phyloP scores from a whole-genome alignment of 2,329 filamentous ascomycete genomes.

The Alternaria metachromatica region DNA sequence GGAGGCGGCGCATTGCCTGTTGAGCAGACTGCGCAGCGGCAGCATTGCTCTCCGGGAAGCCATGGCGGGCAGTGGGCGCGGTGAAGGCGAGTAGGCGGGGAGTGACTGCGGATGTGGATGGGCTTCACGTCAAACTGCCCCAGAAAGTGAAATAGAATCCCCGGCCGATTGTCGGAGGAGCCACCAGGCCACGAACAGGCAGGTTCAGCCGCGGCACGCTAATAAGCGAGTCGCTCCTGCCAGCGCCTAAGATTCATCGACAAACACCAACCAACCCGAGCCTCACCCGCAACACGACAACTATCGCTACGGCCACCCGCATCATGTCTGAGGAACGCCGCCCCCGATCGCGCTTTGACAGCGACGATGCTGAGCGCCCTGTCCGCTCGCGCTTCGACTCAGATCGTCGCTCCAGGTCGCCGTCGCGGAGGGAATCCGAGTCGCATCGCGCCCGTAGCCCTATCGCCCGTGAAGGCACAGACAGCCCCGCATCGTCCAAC shows the following conservation, averaged over 20 bases:
- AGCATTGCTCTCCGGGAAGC: constrained; percentile 52
- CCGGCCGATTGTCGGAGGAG: constrained; percentile 15
- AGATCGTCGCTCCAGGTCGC: constrained; percentile 71
- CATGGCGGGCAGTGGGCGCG: constrained; percentile 41
- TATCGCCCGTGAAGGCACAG: constrained; percentile 58
- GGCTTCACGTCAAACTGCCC: constrained; percentile 3
- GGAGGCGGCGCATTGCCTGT: constrained; percentile 34
- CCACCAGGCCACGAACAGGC: background rate
- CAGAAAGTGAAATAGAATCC: constrained; percentile 15
- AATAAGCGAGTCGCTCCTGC: constrained; percentile 9
- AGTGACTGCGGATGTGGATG: background rate
- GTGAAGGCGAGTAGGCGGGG: constrained; percentile 30
- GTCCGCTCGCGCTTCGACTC: constrained; percentile 76
- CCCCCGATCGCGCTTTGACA: constrained; percentile 94
- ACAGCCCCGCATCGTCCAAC: constrained; percentile 55
- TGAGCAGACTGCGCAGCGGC: constrained; percentile 45
- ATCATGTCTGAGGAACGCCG: constrained; percentile 80
- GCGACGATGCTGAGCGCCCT: constrained; percentile 75
- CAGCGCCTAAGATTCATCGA: constrained; percentile 2
- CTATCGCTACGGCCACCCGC: constrained; percentile 4
- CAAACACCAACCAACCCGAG: constrained; percentile 1
- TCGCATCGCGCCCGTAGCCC: constrained; percentile 82
- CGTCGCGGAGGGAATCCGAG: constrained; percentile 69
- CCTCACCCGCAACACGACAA: constrained; percentile 1
- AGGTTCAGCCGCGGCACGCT: constrained; percentile 15